phyloP scores from a whole-genome alignment of 768 basidiomycete species.

The Lactarius sp. region DNA sequence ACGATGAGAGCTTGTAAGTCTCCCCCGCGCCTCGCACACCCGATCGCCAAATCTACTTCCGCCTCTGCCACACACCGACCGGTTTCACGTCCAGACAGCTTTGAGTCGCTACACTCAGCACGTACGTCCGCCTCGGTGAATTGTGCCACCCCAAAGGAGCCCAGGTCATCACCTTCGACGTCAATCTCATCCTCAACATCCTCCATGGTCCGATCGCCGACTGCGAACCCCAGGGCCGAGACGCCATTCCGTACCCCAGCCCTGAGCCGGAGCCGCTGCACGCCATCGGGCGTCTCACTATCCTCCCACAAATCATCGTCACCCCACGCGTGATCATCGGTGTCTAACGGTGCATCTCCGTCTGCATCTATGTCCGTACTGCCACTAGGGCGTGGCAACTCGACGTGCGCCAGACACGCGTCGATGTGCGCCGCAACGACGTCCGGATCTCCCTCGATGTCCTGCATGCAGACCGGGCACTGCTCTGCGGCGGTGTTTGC shows the following conservation, averaged over 20 bases:
- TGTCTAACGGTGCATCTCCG: slow-evolving; percentile 25
- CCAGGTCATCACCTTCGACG: slow-evolving; percentile 71
- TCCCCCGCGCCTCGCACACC: slow-evolving; percentile 49
- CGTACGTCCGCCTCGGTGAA: slow-evolving; percentile 74
- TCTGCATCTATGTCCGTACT: slow-evolving; percentile 34
- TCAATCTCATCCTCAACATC: slow-evolving; percentile 81
- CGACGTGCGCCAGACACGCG: slow-evolving; percentile 62
- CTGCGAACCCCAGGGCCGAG: slow-evolving; percentile 50
- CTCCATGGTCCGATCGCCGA: slow-evolving; percentile 48
- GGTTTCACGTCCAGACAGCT: slow-evolving; percentile 6
- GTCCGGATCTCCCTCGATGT: slow-evolving; percentile 61
- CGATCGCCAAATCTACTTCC: slow-evolving; percentile 43
- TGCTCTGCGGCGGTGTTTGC: slow-evolving; percentile 29
- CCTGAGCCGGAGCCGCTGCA: slow-evolving; percentile 9
- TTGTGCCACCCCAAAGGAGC: slow-evolving; percentile 61
- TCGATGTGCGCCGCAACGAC: slow-evolving; percentile 80
- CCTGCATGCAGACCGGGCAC: slow-evolving; percentile 67
- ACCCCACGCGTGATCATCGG: slow-evolving; percentile 30
- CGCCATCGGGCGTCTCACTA: slow-evolving; percentile 32
- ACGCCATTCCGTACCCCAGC: slow-evolving; percentile 3
- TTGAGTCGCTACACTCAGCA: slow-evolving; percentile 1
- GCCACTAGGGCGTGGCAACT: not conserved
- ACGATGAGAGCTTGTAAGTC: slow-evolving; percentile 39
- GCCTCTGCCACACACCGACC: slow-evolving; percentile 28
- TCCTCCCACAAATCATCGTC: slow-evolving; percentile 38